Conservation (phyloP, 108 stramenopile genomes). For the Bacterosira constricta region DNA sequence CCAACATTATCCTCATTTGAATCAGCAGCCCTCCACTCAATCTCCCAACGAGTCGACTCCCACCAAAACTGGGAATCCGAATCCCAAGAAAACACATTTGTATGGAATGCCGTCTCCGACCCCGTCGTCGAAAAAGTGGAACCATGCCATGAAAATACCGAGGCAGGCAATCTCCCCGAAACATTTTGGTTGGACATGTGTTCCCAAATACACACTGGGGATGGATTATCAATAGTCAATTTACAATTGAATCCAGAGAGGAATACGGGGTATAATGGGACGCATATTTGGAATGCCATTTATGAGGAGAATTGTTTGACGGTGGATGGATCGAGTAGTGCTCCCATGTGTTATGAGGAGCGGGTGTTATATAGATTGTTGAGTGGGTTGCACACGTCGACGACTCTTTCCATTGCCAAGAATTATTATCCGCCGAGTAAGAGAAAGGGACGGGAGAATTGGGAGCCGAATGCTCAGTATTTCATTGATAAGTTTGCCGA, state of each 20-base stretch:
- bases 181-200: constrained; percentile 92
- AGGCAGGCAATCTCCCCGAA: constrained; percentile 60
- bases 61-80: constrained; percentile 55
- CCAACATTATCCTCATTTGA: constrained; percentile 31
- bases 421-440: constrained; percentile 91
- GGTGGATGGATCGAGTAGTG: constrained; percentile 31
- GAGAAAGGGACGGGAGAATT: constrained; percentile 68
- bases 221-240: constrained; percentile 78
- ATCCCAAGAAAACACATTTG: constrained; percentile 72
- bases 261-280: constrained; percentile 96
- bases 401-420: constrained; percentile 87
- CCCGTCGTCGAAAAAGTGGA: constrained; percentile 58
- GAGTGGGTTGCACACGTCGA: constrained; percentile 88
- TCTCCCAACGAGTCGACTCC: constrained; percentile 21
- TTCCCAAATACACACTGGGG: constrained; percentile 62
- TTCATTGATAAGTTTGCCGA: constrained; percentile 85
- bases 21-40: constrained; percentile 52
- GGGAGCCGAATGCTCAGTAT: constrained; percentile 84
- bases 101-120: constrained; percentile 74
- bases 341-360: constrained; percentile 88
- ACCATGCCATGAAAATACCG: constrained; percentile 50
- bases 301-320: constrained; percentile 93
- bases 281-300: constrained; percentile 90
- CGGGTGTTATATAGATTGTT: constrained; percentile 89
- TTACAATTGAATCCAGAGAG: constrained; percentile 88